A percentile compares a stretch with the other conserved stretches of the same genome.
phyloP scores from a whole-genome alignment of 108 stramenopile species.

The Halocafeteria seosinensis region DNA sequence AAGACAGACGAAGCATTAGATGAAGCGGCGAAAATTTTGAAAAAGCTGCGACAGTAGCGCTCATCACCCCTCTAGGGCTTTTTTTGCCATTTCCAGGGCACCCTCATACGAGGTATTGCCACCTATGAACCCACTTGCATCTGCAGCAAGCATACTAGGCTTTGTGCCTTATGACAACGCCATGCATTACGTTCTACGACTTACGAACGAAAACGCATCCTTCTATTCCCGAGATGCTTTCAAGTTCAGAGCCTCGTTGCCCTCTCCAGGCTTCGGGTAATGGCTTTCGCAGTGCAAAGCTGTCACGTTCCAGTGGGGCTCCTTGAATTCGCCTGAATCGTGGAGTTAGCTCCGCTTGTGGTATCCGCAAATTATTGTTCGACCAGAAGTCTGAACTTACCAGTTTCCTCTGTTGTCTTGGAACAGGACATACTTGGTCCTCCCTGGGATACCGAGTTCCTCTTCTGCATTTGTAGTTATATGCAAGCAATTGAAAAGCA shows the following conservation, averaged over 20 bases:
- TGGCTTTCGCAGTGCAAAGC: conserved; percentile 64
- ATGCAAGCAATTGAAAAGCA: too few species aligned
- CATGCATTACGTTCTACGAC: too few species aligned
- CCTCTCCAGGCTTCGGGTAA: conserved; percentile 83
- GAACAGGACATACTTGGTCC: conserved; percentile 79
- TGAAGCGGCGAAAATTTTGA: conserved; percentile 34
- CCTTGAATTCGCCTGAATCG: too few species aligned
- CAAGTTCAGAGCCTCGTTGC: conserved; percentile 67
- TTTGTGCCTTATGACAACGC: too few species aligned
- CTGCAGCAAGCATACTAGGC: too few species aligned
- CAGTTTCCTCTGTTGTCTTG: conserved; percentile 69
- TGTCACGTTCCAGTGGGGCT: conserved; percentile 73
- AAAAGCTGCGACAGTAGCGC: too few species aligned
- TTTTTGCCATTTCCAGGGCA: conserved; percentile 83
- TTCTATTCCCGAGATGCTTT: conserved; percentile 48
- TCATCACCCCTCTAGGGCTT: too few species aligned
- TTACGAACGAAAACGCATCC: conserved; percentile 76
- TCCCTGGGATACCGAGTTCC: neutral
- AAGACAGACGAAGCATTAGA: conserved; percentile 75
- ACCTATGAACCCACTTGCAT: conserved; percentile 94
- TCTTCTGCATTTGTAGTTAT: neutral
- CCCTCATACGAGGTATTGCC: conserved; percentile 78
- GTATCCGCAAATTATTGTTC: too few species aligned
- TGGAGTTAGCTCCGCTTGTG: too few species aligned
- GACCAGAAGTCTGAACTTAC: too few species aligned